Evolutionary conservation across 1,284 basidiomycete species (phyloP), one percentile per base, ranked within the genome.

Genomic region (Microbotryum lychnidis-dioicae): DNA sequence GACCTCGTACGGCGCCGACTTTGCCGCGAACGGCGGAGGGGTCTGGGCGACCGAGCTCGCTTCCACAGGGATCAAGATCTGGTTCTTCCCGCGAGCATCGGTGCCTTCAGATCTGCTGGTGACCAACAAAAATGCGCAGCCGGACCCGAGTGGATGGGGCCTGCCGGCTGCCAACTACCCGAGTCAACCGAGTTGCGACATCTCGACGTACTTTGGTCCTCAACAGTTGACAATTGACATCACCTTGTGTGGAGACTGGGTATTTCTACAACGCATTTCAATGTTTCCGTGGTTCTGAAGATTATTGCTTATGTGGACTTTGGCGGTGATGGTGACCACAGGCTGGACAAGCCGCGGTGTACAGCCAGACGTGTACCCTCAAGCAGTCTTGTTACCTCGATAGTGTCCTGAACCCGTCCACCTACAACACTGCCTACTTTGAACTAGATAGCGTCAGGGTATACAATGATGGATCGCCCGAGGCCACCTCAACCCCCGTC

Each of bases 1-100:
- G 6, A 60, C 60, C 10, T 72, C 72, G 23, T 72, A 73, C 54
- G 73, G 73, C 20, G 63, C 69, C 14, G 69, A 60, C 0, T 72
- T 75, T 55, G 73, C 73, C 0, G 52, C 59, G 2, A 63, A 57
- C 23, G 73, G 73, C n/a, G 74, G 74, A 6, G 73, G 73, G 7
- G 50, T 69, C 16, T 69, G 53, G 47, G 67, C 60, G 7, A 62
- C 65, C 14, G 65, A 67, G 42, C 33, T 63, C 21, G 57, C 57
- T 25, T 44, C 23, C 20, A 54, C 57, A n/a, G 67, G 65, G 7
- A 47, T 69, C 54, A 61, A 59, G 42, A 67, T 69, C 48, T 68
- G 67, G 67, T 63, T 63, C 61, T 69, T 67, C 49, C 51, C 58
- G 56, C 65, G 61, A 5, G 21, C 59, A 3, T 37, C 51, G 33